Percentiles rank a stretch among this genome's conserved stretches.
These are phyloP conservation scores for Moesziomyces parantarcticus DNA, from an alignment of 1,284 basidiomycete species.

Conservation along the genomic window DNA sequence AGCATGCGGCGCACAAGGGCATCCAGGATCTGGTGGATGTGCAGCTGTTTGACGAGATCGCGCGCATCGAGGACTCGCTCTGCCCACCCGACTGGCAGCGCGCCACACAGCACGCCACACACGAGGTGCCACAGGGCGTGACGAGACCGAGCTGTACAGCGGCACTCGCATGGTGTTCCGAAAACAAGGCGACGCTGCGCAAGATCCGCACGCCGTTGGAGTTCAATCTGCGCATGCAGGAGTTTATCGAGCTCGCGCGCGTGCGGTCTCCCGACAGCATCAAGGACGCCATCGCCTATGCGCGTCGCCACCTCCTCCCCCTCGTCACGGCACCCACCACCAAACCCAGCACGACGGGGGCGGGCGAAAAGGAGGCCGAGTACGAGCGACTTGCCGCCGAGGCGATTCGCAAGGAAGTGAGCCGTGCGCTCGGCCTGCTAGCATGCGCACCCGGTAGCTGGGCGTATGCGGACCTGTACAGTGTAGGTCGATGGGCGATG, in stretches of 20 bases:
- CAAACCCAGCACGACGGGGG: conserved; percentile 1
- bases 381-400: conserved; percentile 29
- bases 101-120: background rate
- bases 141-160: conserved; percentile 79
- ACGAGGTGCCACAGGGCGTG: background rate
- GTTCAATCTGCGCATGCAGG: conserved; percentile 93
- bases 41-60: conserved; percentile 83
- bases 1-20: conserved; percentile 29
- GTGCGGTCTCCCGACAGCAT: conserved; percentile 22
- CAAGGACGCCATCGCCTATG: conserved; percentile 88
- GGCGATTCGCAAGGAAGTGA: conserved; percentile 26
- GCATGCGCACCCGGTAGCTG: conserved; percentile 40
- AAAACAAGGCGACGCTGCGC: conserved; percentile 90
- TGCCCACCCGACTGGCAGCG: conserved; percentile 27
- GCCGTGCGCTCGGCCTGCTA: conserved; percentile 58
- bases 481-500: conserved; percentile 30
- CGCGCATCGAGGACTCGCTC: conserved; percentile 83
- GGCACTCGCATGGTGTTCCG: conserved; percentile 93
- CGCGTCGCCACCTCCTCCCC: conserved; percentile 79
- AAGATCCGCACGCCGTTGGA: conserved; percentile 88
- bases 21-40: conserved; percentile 73
- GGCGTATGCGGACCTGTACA: conserved; percentile 59
- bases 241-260: conserved; percentile 85
- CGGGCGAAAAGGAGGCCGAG: conserved; percentile 16
- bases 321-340: conserved; percentile 77